Base-by-base conservation (phyloP, 768 basidiomycete genomes). In the Dentipellis sp. region DNA sequence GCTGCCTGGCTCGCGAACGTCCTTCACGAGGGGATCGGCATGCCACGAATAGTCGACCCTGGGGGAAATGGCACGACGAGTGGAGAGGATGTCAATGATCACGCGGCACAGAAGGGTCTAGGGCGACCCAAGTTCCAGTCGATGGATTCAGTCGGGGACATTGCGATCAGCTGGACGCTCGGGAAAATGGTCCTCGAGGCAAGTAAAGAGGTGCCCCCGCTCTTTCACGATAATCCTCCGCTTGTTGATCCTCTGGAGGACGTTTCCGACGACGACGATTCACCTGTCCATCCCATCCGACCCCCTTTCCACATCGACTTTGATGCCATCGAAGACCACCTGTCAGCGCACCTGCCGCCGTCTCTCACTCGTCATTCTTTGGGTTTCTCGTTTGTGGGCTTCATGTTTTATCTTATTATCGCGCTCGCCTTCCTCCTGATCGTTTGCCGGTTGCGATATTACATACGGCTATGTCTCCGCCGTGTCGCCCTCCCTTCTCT, bases 111-210 rank as follows among this genome's bases (percentile, higher is more conserved):
- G 69, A 97, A 97, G 68, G 91, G 91, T 16, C 76, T 97, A 34
- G 84, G 88, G 50, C 70, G 78, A 57, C 88, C 91, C 8, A 74
- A 80, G n/a, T 97, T 99, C 72, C 97, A 97, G 70, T 91, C 87
- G 40, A 74, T 94, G 71, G 92, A 97, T 67, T 81, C 83, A n/a
- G 88, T 99, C 34, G 86, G 84, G 37, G 91, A 89, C 65, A 91
- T 95, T 39, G 92, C 94, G 46, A 92, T 99, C 64, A 92, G 84
- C 64, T 99, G 97, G 97, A 97, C 97, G 4, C 77, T 98, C 36
- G 97, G 97, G 23, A 98, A 97, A 70, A 98, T 98, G 94, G 95
- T 98, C 0, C 78, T 97, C 23, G 95, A 98, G 71, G 97, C 97
- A 23, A 93, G 91, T 73, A 90, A 88, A 60, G 89, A 90, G 67